Conservation (phyloP, 495 filamentous ascomycete species). For the Echria macrotheca region DNA sequence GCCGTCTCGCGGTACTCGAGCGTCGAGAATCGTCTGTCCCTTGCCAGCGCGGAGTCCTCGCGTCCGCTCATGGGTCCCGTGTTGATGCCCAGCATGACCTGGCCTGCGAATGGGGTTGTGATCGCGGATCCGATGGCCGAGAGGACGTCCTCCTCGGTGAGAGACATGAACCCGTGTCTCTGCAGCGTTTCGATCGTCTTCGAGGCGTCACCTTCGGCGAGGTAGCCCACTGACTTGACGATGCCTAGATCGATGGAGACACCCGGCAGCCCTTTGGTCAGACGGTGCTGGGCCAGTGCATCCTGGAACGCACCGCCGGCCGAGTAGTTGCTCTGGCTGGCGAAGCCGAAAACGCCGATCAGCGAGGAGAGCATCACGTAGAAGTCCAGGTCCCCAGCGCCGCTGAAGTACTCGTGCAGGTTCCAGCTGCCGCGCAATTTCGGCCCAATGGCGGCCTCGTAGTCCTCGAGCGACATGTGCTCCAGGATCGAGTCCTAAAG, state of each 20-base stretch:
- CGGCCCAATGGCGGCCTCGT: conserved; percentile 36
- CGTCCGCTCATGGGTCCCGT: conserved; percentile 14
- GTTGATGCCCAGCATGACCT: conserved; percentile 21
- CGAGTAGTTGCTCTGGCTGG: conserved; percentile 46
- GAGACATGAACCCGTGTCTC: conserved; percentile 17
- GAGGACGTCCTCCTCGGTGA: conserved; percentile 22
- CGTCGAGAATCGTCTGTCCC: conserved; percentile 19
- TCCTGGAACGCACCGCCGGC: conserved; percentile 40
- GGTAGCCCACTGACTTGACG: conserved; percentile 33
- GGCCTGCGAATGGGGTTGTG: conserved; percentile 16
- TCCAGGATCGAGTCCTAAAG: conserved; percentile 39
- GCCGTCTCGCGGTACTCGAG: conserved; percentile 14
- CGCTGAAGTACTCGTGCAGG: conserved; percentile 35
- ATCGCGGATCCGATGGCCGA: conserved; percentile 22
- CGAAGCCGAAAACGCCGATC: conserved; percentile 35
- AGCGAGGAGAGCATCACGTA: conserved; percentile 51
- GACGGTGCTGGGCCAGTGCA: conserved; percentile 20
- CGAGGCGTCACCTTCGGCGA: conserved; percentile 19
- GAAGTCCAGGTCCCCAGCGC: conserved; percentile 38
- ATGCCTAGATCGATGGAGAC: conserved; percentile 45
- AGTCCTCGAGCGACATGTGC: conserved; percentile 41
- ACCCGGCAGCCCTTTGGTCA: conserved; percentile 24
- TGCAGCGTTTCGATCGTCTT: conserved; percentile 19
- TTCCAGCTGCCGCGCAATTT: conserved; percentile 51
- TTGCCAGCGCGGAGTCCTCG: conserved; percentile 1